A percentile compares a stretch with the other conserved stretches of the same genome.
These are phyloP conservation scores for Casuarina equisetifolia DNA, from an alignment of 306 rosid genomes.

Conservation along the genomic window DNA sequence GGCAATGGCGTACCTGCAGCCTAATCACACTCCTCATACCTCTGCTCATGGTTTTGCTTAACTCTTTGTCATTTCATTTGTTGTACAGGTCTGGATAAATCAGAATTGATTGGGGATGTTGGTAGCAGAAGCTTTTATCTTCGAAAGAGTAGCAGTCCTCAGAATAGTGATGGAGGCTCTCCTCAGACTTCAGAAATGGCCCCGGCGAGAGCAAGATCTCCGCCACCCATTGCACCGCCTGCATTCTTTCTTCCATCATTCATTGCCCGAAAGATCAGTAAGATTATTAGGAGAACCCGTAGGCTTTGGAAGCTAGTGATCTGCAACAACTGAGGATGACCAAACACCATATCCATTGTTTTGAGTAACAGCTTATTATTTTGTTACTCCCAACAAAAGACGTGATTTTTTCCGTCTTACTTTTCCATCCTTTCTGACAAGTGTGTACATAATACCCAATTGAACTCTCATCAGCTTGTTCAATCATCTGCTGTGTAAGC, in stretches of 20 bases:
- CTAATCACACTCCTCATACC: background rate
- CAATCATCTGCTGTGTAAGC: background rate
- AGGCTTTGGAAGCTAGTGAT: slow-evolving; percentile 67
- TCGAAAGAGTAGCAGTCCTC: slow-evolving; percentile 34
- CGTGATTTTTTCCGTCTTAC: background rate
- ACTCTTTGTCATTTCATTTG: background rate
- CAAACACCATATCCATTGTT: background rate
- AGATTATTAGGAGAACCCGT: slow-evolving; percentile 58
- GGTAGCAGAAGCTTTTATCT: slow-evolving; percentile 85
- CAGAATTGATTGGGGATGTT: slow-evolving; percentile 63
- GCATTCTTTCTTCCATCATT: slow-evolving; percentile 39
- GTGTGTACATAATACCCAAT: background rate
- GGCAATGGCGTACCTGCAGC: background rate
- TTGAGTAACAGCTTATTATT: slow-evolving; percentile 29
- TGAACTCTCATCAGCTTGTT: background rate
- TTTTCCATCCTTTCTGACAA: background rate
- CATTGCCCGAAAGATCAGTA: slow-evolving; percentile 39
- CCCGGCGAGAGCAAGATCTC: slow-evolving; percentile 27
- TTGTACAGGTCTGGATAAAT: slow-evolving; percentile 67
- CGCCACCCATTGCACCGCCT: slow-evolving; percentile 32
- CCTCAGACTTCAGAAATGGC: slow-evolving; percentile 26
- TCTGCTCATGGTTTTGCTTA: background rate
- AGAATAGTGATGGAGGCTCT: slow-evolving; percentile 30
- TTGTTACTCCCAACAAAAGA: slow-evolving; percentile 27
- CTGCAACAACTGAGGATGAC: slow-evolving; percentile 49